Percentiles rank a stretch among this genome's conserved stretches.
These are phyloP conservation scores for Suhomyces panamericanus DNA, from an alignment of 1,139 yeast species.

Conservation along the genomic window DNA sequence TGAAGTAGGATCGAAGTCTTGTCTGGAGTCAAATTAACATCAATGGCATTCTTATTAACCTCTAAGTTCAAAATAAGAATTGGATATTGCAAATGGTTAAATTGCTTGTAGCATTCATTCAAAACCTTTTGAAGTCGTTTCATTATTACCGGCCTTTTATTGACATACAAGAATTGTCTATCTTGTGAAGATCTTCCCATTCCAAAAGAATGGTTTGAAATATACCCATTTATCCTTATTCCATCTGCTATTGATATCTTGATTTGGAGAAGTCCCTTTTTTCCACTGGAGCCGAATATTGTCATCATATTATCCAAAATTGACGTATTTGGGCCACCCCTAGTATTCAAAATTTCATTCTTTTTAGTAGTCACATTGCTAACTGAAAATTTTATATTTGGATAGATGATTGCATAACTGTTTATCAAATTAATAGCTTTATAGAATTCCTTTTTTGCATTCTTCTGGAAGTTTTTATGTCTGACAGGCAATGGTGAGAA, in stretches of 20 bases:
- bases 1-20: constrained; percentile 73
- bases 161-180: constrained; percentile 72
- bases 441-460: constrained; percentile 68
- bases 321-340: constrained; percentile 41
- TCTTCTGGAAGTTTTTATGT: constrained; percentile 66
- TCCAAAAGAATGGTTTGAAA: constrained; percentile 79
- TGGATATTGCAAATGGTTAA: constrained; percentile 74
- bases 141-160: constrained; percentile 69
- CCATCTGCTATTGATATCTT: constrained; percentile 25
- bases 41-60: constrained; percentile 56
- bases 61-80: constrained; percentile 62
- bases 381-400: constrained; percentile 58
- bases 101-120: constrained; percentile 71
- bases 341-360: constrained; percentile 49
- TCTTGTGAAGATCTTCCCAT: constrained; percentile 64
- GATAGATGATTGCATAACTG: constrained; percentile 63
- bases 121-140: constrained; percentile 58
- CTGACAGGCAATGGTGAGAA: constrained; percentile 75
- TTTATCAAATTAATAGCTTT: constrained; percentile 64
- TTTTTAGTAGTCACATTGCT: constrained; percentile 54
- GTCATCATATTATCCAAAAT: constrained; percentile 56
- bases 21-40: constrained; percentile 90
- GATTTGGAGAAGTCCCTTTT: constrained; percentile 55
- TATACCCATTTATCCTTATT: constrained; percentile 53
- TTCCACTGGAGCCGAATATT: constrained; percentile 68